A percentile compares a stretch with the other conserved stretches of the same genome.
These are phyloP conservation scores for Phytophthora uliginosa DNA, from an alignment of 352 stramenopile genomes.

Conservation along the genomic window DNA sequence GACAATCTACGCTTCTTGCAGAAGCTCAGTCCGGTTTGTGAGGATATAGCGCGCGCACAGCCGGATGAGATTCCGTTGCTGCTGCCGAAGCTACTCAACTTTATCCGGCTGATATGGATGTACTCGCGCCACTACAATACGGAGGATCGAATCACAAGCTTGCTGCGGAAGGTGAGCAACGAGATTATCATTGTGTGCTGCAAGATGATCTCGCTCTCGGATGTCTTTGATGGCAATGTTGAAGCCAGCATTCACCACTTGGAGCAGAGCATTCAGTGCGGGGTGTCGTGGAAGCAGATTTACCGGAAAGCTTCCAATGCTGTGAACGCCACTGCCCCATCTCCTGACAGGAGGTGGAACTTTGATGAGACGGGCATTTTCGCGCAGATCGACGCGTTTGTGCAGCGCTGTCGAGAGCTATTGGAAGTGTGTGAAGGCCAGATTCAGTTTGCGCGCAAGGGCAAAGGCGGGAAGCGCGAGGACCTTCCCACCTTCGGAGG, in stretches of 20 bases:
- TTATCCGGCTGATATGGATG: constrained; percentile 96
- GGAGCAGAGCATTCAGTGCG: constrained; percentile 94
- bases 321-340: constrained; percentile 65
- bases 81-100: constrained; percentile 93
- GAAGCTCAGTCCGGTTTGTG: constrained; percentile 92
- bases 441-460: constrained; percentile 96
- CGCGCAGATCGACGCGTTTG: constrained; percentile 96
- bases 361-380: constrained; percentile 97
- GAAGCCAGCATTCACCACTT: constrained; percentile 89
- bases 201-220: constrained; percentile 87
- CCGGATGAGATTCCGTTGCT: constrained; percentile 92
- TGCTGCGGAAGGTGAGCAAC: constrained; percentile 96
- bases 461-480: constrained; percentile 67
- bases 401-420: constrained; percentile 95
- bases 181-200: constrained; percentile 95
- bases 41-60: constrained; percentile 87
- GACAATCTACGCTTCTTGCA: constrained; percentile 97
- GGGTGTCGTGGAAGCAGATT: constrained; percentile 94
- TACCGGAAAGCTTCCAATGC: constrained; percentile 73
- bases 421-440: constrained; percentile 96
- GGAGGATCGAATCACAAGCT: constrained; percentile 92
- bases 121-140: constrained; percentile 97
- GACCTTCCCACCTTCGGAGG: constrained; percentile 93
- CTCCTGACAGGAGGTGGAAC: constrained; percentile 80
- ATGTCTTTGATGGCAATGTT: constrained; percentile 96